Evolutionary conservation across 768 basidiomycete genomes (phyloP).

Genomic region (Lactifluus hygrophoroides): DNA sequence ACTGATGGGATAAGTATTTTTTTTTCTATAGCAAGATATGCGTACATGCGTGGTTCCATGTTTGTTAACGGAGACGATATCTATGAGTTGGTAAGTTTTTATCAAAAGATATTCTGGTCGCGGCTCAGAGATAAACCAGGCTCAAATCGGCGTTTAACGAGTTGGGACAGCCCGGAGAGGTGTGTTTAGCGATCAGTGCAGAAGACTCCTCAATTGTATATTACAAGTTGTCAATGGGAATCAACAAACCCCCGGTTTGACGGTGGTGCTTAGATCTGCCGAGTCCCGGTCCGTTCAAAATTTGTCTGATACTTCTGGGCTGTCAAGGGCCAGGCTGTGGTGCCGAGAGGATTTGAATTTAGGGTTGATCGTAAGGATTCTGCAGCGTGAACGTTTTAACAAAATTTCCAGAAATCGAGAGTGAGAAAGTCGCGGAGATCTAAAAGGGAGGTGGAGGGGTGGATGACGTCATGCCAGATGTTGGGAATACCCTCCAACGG

Average conservation of each 20-base stretch:
- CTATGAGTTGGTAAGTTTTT: slow-evolving; percentile 15
- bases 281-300: too few species aligned
- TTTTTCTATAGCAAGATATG: not conserved
- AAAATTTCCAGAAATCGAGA: not conserved
- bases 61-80: slow-evolving; percentile 5
- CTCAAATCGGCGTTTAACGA: slow-evolving; percentile 9
- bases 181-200: slow-evolving; percentile 12
- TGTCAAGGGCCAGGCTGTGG: too few species aligned
- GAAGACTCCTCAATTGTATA: slow-evolving; percentile 20
- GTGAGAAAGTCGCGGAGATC: not conserved
- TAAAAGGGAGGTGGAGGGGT: not conserved
- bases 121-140: not conserved
- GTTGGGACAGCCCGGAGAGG: slow-evolving; percentile 1
- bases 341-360: too few species aligned
- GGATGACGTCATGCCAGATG: slow-evolving; percentile 4
- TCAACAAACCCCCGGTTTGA: slow-evolving; percentile 12
- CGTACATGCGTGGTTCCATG: slow-evolving; percentile 7
- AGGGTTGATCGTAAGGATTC: too few species aligned
- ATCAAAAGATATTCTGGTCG: not conserved
- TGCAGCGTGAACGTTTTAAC: not conserved
- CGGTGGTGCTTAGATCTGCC: not conserved
- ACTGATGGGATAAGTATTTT: not conserved
- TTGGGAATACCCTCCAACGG: too few species aligned
- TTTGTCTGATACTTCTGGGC: too few species aligned
- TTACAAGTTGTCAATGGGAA: slow-evolving; percentile 13